A percentile compares a stretch with the other conserved stretches of the same genome.
Conservation (phyloP, 2,329 filamentous ascomycete genomes). For the Xylariales sp. region DNA sequence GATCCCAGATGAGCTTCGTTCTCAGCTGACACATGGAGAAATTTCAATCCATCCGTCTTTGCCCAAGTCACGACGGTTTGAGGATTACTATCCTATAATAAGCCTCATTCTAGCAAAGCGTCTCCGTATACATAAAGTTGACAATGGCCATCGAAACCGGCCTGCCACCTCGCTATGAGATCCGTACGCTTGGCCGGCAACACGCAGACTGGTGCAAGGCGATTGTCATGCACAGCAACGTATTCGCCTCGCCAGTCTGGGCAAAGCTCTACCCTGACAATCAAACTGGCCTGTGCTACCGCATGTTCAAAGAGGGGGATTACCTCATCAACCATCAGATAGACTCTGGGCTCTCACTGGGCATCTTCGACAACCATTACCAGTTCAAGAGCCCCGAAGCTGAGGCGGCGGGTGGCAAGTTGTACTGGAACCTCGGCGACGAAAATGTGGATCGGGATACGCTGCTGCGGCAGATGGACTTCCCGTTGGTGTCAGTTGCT, state of each 20-base stretch:
- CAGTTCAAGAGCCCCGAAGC: conserved; percentile 21
- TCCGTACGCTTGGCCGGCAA: conserved; percentile 20
- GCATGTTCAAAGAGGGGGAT: neutral
- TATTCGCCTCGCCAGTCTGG: conserved; percentile 21
- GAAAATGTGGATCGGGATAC: conserved; percentile 8
- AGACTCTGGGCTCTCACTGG: conserved; percentile 11
- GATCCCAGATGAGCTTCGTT: no score
- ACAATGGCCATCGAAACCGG: conserved; percentile 2
- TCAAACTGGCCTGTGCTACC: conserved; percentile 13
- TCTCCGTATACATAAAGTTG: no score
- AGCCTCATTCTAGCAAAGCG: no score
- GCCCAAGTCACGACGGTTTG: no score
- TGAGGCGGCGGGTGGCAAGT: conserved; percentile 15
- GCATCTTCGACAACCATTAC: conserved; percentile 15
- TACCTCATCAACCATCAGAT: conserved; percentile 20
- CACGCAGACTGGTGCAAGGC: conserved; percentile 20
- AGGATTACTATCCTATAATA: no score
- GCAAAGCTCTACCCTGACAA: conserved; percentile 14
- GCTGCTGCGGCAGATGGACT: conserved; percentile 27
- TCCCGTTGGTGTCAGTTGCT: conserved; percentile 26
- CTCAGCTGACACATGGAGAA: no score
- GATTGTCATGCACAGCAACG: conserved; percentile 21
- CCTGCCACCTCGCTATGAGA: conserved; percentile 17
- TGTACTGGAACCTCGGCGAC: conserved; percentile 23
- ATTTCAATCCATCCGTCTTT: no score